Evolutionary conservation across 148 eudicot genomes (phyloP).

Genomic region (Persicaria tinctoria): DNA sequence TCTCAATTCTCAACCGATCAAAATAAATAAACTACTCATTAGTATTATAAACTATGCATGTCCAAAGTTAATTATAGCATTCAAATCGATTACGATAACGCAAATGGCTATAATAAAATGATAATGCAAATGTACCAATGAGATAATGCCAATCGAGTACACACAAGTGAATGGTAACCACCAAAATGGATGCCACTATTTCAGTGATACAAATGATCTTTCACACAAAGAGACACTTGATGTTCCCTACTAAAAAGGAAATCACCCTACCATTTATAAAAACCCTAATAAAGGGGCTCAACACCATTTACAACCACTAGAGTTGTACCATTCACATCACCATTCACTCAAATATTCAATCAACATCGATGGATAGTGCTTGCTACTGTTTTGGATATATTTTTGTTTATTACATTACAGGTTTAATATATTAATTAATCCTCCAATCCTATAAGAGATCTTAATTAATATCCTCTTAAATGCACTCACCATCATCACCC

Average conservation of each 20-base stretch:
- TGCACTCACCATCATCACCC: constrained; percentile 8
- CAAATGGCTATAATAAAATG: neutral
- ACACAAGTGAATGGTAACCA: neutral
- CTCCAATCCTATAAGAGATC: neutral
- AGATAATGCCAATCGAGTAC: neutral
- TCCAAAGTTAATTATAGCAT: too few species aligned
- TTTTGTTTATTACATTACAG: neutral
- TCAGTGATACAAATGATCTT: constrained; percentile 1
- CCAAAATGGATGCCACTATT: constrained; percentile 6
- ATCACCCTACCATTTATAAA: constrained; percentile 1
- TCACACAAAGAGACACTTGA: constrained; percentile 8
- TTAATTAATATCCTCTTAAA: neutral
- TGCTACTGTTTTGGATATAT: constrained; percentile 3
- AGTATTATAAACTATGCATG: too few species aligned
- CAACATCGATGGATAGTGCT: constrained; percentile 7
- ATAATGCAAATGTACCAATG: neutral
- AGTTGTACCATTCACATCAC: constrained; percentile 3
- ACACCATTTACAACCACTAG: neutral
- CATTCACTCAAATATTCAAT: constrained; percentile 6
- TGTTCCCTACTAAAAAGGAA: constrained; percentile 5
- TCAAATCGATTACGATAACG: too few species aligned
- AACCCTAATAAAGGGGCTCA: constrained; percentile 2
- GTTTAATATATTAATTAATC: too few species aligned
- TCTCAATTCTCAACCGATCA: too few species aligned
- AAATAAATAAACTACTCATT: too few species aligned